These are phyloP conservation scores for Cutaneotrichosporon cavernicola DNA, from an alignment of 1,284 basidiomycete genomes.

Conservation along the genomic window DNA sequence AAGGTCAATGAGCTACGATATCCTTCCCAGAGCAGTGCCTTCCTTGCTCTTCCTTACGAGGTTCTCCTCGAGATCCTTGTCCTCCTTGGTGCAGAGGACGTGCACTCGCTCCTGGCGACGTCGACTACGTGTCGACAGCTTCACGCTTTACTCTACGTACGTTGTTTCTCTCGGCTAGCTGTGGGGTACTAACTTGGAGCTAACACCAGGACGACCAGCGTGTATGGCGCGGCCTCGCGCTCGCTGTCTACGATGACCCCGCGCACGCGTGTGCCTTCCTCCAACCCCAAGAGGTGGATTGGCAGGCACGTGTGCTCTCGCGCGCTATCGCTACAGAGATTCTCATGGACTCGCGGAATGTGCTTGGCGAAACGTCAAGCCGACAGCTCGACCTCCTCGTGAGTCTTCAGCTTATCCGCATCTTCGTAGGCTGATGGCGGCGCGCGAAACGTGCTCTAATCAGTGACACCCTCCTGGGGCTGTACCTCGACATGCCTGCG, in stretches of 20 bases:
- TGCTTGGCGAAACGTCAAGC: not conserved
- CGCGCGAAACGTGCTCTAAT: not conserved
- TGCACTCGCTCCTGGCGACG: not conserved
- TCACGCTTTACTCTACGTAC: not conserved
- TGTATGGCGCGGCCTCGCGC: not conserved
- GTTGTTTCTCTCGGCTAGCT: not conserved
- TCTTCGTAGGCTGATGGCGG: not conserved
- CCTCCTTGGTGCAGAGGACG: not conserved
- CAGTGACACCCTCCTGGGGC: not conserved
- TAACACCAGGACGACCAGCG: not conserved
- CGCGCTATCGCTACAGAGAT: not conserved
- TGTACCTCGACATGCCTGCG: slow-evolving; percentile 1
- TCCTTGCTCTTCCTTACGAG: not conserved
- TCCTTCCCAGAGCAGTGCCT: not conserved
- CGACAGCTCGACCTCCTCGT: not conserved
- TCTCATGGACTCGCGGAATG: not conserved
- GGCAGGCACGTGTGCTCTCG: not conserved
- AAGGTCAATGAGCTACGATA: not conserved
- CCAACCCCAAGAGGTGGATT: not conserved
- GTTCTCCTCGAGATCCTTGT: not conserved
- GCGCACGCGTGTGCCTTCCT: slow-evolving; percentile 1
- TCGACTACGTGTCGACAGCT: not conserved
- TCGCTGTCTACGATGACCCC: slow-evolving; percentile 5
- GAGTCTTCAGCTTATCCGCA: not conserved
- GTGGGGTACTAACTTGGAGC: not conserved